Percentiles rank a stretch among this genome's conserved stretches.
Conservation (phyloP, 495 filamentous ascomycete species). For the Lineolata rhizophorae region DNA sequence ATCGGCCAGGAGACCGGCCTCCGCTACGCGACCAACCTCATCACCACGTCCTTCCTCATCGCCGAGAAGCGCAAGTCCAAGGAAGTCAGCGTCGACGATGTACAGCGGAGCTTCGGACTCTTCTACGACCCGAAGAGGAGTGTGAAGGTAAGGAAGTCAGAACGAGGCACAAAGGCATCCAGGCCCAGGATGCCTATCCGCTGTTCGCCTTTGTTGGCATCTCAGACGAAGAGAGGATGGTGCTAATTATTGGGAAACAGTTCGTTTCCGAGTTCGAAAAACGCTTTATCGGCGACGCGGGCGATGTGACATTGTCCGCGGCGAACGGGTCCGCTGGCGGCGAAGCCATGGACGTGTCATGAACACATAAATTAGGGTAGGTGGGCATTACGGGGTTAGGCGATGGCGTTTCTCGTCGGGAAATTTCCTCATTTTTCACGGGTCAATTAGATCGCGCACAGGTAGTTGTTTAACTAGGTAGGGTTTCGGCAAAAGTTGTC, state of each 20-base stretch:
- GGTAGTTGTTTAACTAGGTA: no score
- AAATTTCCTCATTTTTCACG: no score
- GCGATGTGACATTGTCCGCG: constrained; percentile 45
- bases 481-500: no score
- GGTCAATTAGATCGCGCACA: no score
- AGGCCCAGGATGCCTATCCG: no score
- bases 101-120: constrained; percentile 75
- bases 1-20: constrained; percentile 85
- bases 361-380: no score
- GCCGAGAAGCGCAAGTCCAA: constrained; percentile 54
- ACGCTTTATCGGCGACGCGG: constrained; percentile 74
- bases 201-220: background rate
- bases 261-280: constrained; percentile 83
- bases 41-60: constrained; percentile 76
- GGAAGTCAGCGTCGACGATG: constrained; percentile 68
- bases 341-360: constrained; percentile 66
- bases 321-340: constrained; percentile 27
- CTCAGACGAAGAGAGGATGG: background rate
- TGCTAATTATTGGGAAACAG: constrained; percentile 6
- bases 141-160: constrained; percentile 37
- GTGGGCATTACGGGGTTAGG: no score
- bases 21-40: constrained; percentile 84
- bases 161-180: no score
- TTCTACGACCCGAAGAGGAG: constrained; percentile 81
- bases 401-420: no score